These are phyloP conservation scores for Raffaelea albimanens DNA, from an alignment of 2,329 filamentous ascomycete species.

Conservation along the genomic window DNA sequence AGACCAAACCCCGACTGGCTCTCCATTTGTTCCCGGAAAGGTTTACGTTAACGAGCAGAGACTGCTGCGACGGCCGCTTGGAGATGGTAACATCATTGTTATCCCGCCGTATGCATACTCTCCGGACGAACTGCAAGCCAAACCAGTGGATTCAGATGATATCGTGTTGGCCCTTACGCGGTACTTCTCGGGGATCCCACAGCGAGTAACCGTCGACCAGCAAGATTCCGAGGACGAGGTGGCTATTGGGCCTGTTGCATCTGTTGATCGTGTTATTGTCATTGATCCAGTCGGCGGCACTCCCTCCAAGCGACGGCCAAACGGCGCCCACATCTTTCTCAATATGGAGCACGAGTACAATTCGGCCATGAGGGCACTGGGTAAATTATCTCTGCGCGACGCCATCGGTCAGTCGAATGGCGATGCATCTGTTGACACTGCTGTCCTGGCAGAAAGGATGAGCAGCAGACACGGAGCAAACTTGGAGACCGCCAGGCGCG, in stretches of 20 bases:
- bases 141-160: constrained; percentile 41
- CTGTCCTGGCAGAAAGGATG: constrained; percentile 12
- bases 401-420: background rate
- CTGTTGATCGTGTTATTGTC: constrained; percentile 77
- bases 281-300: constrained; percentile 82
- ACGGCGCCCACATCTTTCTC: constrained; percentile 72
- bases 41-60: constrained; percentile 35
- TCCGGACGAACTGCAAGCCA: constrained; percentile 28
- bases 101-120: constrained; percentile 43
- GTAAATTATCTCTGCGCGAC: constrained; percentile 9
- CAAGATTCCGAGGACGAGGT: background rate
- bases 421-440: background rate
- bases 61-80: constrained; percentile 55
- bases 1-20: constrained; percentile 16
- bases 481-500: constrained; percentile 59
- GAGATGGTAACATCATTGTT: constrained; percentile 60
- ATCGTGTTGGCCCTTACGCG: constrained; percentile 67
- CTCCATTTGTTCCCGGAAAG: constrained; percentile 22
- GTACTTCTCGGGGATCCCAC: constrained; percentile 61
- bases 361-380: constrained; percentile 55
- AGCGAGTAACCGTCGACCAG: background rate
- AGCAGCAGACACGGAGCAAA: constrained; percentile 53
- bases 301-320: constrained; percentile 52
- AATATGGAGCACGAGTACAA: constrained; percentile 88
- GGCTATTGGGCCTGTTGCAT: constrained; percentile 34